Evolutionary conservation across 257 asterid species (phyloP), one percentile per base, ranked within the genome.

Genomic region (Linaria vulgaris): DNA sequence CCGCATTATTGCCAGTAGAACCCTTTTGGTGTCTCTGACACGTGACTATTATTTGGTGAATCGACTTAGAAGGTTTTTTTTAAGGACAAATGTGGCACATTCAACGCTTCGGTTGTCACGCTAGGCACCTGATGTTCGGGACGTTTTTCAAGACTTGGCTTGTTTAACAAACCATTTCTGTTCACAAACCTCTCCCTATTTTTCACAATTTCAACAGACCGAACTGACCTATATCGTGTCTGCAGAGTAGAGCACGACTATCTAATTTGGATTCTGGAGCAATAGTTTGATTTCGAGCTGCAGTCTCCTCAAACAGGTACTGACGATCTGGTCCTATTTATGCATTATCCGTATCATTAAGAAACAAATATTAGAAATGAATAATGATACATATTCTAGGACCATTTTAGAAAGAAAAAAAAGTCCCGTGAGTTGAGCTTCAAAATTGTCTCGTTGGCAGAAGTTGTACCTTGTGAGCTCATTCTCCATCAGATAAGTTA

Each of bases 351-450:
- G n/a, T n/a, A n/a, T n/a, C n/a, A n/a, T n/a, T n/a, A n/a, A n/a
- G n/a, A n/a, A n/a, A n/a, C n/a, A n/a, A n/a, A n/a, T n/a, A n/a
- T n/a, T n/a, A n/a, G n/a, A n/a, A n/a, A n/a, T n/a, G n/a, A n/a
- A n/a, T n/a, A n/a, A n/a, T 57, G 76, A 68, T 46, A 88, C 74
- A 50, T 63, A 72, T 83, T 86, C 27, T 64, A 60, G 1, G 85
- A 70, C 23, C 79, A 64, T n/a, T n/a, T n/a, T n/a, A n/a, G n/a
- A n/a, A n/a, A n/a, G n/a, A n/a, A n/a, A n/a, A n/a, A n/a, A n/a
- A n/a, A n/a, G n/a, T n/a, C n/a, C n/a, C n/a, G n/a, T n/a, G n/a
- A n/a, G n/a, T n/a, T n/a, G n/a, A n/a, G n/a, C n/a, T n/a, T n/a
- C n/a, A n/a, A n/a, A n/a, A n/a, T n/a, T n/a, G n/a, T n/a, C n/a